Conservation (phyloP, 345 rosid genomes). For the Citrus inodora region DNA sequence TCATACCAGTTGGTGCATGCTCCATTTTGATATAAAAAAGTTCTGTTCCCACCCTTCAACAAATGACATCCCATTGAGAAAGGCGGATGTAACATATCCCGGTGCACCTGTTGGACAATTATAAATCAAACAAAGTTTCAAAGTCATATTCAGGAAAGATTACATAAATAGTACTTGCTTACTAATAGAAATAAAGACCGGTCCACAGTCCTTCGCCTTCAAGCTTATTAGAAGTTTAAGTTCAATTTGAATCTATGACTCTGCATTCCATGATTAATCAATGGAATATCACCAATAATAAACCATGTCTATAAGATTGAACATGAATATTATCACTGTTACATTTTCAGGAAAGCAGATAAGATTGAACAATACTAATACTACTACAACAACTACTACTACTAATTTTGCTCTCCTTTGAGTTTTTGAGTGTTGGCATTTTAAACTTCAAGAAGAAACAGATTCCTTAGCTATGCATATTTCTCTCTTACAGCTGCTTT, state of each 20-base stretch:
- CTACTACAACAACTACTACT: too few relatives aligned
- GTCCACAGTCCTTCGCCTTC: not conserved
- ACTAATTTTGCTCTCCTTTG: too few relatives aligned
- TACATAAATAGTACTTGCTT: not conserved
- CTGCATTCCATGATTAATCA: not conserved
- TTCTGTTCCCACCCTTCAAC: slow-evolving; percentile 99
- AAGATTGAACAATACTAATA: too few relatives aligned
- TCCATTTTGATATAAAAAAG: slow-evolving; percentile 95
- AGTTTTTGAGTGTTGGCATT: too few relatives aligned
- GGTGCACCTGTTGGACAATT: slow-evolving; percentile 70
- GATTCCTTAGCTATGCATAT: not conserved
- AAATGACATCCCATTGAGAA: slow-evolving; percentile 94
- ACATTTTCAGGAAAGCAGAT: not conserved
- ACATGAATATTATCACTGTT: not conserved
- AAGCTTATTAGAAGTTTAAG: not conserved
- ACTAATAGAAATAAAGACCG: not conserved
- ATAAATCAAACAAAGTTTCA: not conserved
- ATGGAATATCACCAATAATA: not conserved
- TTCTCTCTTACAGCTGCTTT: not conserved
- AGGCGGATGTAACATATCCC: slow-evolving; percentile 71
- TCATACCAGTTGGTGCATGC: slow-evolving; percentile 96
- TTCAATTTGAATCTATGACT: not conserved
- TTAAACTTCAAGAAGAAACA: not conserved
- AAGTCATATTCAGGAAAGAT: not conserved
- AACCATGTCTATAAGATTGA: not conserved